These are phyloP conservation scores for Monilinia laxa DNA, from an alignment of 2,329 filamentous ascomycete genomes.

Conservation along the genomic window DNA sequence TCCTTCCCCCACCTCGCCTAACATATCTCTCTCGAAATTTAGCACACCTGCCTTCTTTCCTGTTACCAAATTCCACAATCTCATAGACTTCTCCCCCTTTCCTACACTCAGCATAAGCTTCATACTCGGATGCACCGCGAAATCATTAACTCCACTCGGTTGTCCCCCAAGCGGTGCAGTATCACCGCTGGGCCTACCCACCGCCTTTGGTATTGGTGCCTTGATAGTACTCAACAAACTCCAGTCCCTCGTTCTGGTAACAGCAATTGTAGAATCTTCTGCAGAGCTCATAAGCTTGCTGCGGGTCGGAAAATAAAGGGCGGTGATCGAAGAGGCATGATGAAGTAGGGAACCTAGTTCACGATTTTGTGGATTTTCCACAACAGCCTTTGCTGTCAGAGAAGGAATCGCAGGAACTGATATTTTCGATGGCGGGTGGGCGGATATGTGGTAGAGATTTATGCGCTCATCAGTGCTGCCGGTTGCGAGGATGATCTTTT, in stretches of 20 bases:
- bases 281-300: constrained; percentile 84
- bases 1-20: constrained; percentile 74
- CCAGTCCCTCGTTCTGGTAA: constrained; percentile 88
- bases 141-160: constrained; percentile 88
- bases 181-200: constrained; percentile 82
- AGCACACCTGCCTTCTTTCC: constrained; percentile 93
- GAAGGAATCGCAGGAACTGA: constrained; percentile 62
- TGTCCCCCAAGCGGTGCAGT: constrained; percentile 79
- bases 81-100: constrained; percentile 85
- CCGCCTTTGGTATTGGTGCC: constrained; percentile 76
- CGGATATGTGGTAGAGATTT: constrained; percentile 89
- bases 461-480: constrained; percentile 92
- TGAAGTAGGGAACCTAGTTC: constrained; percentile 85
- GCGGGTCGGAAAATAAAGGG: constrained; percentile 77
- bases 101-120: constrained; percentile 95
- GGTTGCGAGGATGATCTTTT: constrained; percentile 85
- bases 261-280: constrained; percentile 88
- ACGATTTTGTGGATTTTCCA: constrained; percentile 82
- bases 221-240: constrained; percentile 84
- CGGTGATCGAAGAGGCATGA: constrained; percentile 79
- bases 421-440: constrained; percentile 59
- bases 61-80: constrained; percentile 94
- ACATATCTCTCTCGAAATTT: constrained; percentile 73
- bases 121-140: constrained; percentile 93
- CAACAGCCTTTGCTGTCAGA: constrained; percentile 69